Evolutionary conservation across 495 filamentous ascomycete species (phyloP).

Genomic region (Xylaria intraflava): DNA sequence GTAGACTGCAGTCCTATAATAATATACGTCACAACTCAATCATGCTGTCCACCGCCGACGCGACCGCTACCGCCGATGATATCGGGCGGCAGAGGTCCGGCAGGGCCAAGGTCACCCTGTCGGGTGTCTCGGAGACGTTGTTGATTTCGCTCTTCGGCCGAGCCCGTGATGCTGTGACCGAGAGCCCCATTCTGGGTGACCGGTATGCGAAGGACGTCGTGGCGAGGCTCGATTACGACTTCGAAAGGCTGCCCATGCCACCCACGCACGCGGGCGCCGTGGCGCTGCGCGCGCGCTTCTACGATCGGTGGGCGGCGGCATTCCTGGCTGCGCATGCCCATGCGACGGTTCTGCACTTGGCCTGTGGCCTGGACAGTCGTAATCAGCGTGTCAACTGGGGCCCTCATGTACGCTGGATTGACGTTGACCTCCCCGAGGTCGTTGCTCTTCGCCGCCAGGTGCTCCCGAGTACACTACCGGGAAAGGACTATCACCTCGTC

Average conservation of each 20-base stretch:
- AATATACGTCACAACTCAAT: too few species aligned
- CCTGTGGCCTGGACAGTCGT: slow-evolving; percentile 11
- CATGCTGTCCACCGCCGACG: too few species aligned
- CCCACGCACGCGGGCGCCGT: neutral
- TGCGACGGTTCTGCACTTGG: slow-evolving; percentile 11
- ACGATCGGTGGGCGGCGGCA: slow-evolving; percentile 6
- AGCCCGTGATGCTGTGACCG: too few species aligned
- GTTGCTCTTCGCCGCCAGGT: slow-evolving; percentile 9
- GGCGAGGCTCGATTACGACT: slow-evolving; percentile 13
- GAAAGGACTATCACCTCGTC: slow-evolving; percentile 9
- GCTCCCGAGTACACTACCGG: neutral
- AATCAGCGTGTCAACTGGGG: slow-evolving; percentile 9
- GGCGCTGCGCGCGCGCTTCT: slow-evolving; percentile 7
- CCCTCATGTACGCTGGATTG: slow-evolving; percentile 5
- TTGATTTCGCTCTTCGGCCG: too few species aligned
- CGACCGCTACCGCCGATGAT: too few species aligned
- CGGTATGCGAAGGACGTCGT: slow-evolving; percentile 3
- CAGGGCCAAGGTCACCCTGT: too few species aligned
- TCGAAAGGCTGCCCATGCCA: slow-evolving; percentile 6
- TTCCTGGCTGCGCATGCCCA: slow-evolving; percentile 1
- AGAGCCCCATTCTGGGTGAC: slow-evolving; percentile 10
- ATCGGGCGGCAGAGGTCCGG: too few species aligned
- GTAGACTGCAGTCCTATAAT: too few species aligned
- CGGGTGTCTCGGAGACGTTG: too few species aligned
- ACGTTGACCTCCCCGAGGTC: slow-evolving; percentile 12